Conservation (phyloP, 345 rosid genomes). For the Mallotus nudiflorus region DNA sequence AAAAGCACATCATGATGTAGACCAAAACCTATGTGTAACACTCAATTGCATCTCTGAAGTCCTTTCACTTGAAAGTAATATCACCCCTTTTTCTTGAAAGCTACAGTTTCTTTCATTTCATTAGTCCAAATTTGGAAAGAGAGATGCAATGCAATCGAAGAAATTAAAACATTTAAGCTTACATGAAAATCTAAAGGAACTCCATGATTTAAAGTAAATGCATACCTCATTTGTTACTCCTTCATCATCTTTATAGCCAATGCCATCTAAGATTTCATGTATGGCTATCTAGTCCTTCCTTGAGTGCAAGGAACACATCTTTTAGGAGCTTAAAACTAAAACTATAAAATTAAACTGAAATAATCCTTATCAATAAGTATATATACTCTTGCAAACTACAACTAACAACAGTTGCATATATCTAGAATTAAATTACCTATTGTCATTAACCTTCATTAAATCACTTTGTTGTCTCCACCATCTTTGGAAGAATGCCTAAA, state of each 20-base stretch:
- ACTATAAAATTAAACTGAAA: too few relatives aligned
- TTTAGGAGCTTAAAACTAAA: too few relatives aligned
- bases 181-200: neutral
- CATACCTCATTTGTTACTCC: constrained; percentile 85
- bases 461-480: too few relatives aligned
- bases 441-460: too few relatives aligned
- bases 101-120: constrained; percentile 87
- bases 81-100: constrained; percentile 90
- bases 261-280: constrained; percentile 67
- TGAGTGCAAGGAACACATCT: too few relatives aligned
- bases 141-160: constrained; percentile 55
- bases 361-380: too few relatives aligned
- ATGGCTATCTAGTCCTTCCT: constrained; percentile 80
- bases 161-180: neutral
- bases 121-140: constrained; percentile 99
- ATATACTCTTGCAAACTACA: too few relatives aligned
- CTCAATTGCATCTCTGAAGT: constrained; percentile 62
- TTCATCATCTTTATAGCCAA: constrained; percentile 85
- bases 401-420: too few relatives aligned
- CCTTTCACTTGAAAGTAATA: constrained; percentile 76
- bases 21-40: constrained; percentile 72
- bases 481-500: too few relatives aligned
- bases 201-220: constrained; percentile 4
- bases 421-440: too few relatives aligned
- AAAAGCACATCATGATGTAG: neutral